Conservation (phyloP, 2,329 filamentous ascomycete species). For the Xylariaceae sp. region DNA sequence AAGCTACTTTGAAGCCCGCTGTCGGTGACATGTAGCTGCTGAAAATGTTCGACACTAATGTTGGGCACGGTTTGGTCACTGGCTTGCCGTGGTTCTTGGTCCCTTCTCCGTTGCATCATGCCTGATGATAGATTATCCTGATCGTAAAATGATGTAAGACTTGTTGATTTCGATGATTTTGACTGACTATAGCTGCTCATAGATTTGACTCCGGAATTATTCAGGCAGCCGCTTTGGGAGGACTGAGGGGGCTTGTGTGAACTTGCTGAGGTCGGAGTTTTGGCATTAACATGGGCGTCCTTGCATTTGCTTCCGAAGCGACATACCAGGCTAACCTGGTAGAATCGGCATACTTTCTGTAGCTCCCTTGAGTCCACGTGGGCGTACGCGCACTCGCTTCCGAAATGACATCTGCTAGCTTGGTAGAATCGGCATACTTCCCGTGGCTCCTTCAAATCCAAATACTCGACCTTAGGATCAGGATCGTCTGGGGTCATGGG, state of each 20-base stretch:
- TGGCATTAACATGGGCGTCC: slow-evolving; percentile 33
- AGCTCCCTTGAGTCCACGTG: slow-evolving; percentile 19
- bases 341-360: slow-evolving; percentile 37
- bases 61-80: no score
- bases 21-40: no score
- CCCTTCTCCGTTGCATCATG: neutral
- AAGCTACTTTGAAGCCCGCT: no score
- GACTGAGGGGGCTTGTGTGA: slow-evolving; percentile 7
- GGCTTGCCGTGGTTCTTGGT: no score
- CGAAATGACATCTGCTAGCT: no score
- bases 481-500: neutral
- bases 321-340: slow-evolving; percentile 40
- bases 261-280: neutral
- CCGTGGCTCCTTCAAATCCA: no score
- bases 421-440: no score
- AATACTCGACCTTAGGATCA: neutral
- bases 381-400: no score
- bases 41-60: no score
- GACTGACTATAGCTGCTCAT: slow-evolving; percentile 5
- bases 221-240: slow-evolving; percentile 12
- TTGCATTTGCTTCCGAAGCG: slow-evolving; percentile 41
- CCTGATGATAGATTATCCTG: slow-evolving; percentile 8
- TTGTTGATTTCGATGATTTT: slow-evolving; percentile 10
- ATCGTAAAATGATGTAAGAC: slow-evolving; percentile 2
- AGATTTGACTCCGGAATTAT: slow-evolving; percentile 19